Evolutionary conservation across 2,329 filamentous ascomycete genomes (phyloP), one percentile per base, ranked within the genome.

Genomic region (Fonsecaea pedrosoi): DNA sequence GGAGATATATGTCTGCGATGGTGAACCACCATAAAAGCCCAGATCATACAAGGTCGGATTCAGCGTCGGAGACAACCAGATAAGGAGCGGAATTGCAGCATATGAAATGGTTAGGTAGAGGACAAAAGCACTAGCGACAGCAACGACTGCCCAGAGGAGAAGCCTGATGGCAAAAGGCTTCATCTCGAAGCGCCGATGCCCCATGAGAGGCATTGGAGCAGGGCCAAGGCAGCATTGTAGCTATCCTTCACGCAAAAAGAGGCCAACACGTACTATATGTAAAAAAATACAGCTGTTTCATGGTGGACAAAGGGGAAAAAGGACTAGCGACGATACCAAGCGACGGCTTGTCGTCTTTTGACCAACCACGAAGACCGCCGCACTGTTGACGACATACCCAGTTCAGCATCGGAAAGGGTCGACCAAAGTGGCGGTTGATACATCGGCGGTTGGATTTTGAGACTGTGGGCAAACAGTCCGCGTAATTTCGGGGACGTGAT

Each of bases 11-110:
- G 59, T 40, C 60, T 64, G 62, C 64, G 69, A 42, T 35, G 57
- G 61, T 1, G 54, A 56, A 21, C 50, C 60, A 58, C 70, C 70
- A 45, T 71, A 70, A 10, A 70, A 34, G 37, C 66, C 68, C 60
- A 60, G 34, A 50, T 68, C 66, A 58, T 68, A 68, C 30, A 64
- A 50, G 13, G 61, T 65, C 37, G 61, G 65, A 50, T 68, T 63
- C 53, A 68, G 25, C 8, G 66, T 57, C 32, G 66, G 66, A 40
- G 66, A 68, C 15, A 68, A 45, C 62, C 62, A 63, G 42, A 62
- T 21, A 35, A 65, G 37, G 3, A 68, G 54, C 18, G 66, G 66
- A 60, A 62, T 65, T 2, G 40, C 32, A 15, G 65, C 35, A 37
- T 65, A 58, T 18, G 58, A 54, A 25, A 62, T 18, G 37, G 58